These are phyloP conservation scores for Mycosarcoma maydis DNA, from an alignment of 1,284 basidiomycete genomes.

Conservation along the genomic window DNA sequence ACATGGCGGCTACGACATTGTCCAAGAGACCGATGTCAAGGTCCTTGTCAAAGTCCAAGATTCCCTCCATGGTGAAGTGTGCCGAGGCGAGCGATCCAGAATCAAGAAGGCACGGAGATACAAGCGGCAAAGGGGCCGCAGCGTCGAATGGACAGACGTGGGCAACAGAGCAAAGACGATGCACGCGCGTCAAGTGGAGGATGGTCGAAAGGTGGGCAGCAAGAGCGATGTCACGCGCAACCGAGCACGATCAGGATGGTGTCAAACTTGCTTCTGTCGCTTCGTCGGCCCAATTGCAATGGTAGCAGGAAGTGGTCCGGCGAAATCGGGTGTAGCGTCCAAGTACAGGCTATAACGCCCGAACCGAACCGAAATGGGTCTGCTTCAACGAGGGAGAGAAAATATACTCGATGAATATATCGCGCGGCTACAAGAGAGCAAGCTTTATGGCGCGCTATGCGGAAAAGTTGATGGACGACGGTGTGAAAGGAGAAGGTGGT, in stretches of 20 bases:
- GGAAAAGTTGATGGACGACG: no score
- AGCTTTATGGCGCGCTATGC: no score
- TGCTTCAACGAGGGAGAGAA: no score
- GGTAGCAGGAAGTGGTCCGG: not conserved
- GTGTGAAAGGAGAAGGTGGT: not conserved
- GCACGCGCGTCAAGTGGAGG: not conserved
- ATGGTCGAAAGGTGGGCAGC: not conserved
- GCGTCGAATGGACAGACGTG: not conserved
- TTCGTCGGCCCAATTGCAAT: not conserved
- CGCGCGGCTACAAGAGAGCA: not conserved
- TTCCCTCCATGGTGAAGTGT: slow-evolving; percentile 48
- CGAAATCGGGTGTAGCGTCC: not conserved
- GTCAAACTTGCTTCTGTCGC: not conserved
- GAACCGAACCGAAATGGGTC: no score
- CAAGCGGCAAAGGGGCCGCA: not conserved
- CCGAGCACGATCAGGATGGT: not conserved
- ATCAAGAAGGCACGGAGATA: not conserved
- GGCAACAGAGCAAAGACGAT: not conserved
- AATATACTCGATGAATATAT: no score
- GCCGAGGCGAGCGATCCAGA: not conserved
- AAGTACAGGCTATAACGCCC: not conserved
- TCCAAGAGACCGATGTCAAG: slow-evolving; percentile 65
- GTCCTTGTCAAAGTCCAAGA: slow-evolving; percentile 65
- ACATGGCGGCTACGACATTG: slow-evolving; percentile 65
- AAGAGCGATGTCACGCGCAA: not conserved